Evolutionary conservation across 2,329 filamentous ascomycete species (phyloP), one percentile per base, ranked within the genome.

Genomic region (Sarocladiaceae sp.): DNA sequence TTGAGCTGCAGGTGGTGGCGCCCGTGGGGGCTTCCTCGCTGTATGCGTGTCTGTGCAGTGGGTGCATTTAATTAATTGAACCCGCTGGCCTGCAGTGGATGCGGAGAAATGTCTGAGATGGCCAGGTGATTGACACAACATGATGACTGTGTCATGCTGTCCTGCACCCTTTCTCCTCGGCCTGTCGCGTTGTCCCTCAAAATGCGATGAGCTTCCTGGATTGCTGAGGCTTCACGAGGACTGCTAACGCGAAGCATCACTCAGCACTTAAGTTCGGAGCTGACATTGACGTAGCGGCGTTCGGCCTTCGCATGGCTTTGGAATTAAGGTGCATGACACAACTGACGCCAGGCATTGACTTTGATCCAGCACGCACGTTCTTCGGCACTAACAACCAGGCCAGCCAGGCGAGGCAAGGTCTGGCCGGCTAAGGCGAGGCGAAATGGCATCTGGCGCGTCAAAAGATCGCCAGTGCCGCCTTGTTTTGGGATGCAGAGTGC

Each of bases 81-180:
- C 17, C 20, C 10, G 23, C 13, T 44, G 10, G 20, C 40, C n/a
- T 17, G 23, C 40, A 26, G 20, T 15, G 22, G 40, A 44, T 44
- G 40, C 40, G 40, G 40, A 44, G 40, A 44, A n/a, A 22, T 44
- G 22, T 44, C 37, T 20, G n/a, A 40, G 37, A 23, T 4, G 40
- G 40, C 22, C n/a, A n/a, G 40, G 22, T 25, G 40, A 44, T 44
- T 44, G 23, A 44, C 40, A 44, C 40, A 44, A 22, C 23, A 44
- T 4, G n/a, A 44, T 26, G 17, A 40, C 35, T 37, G 35, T n/a
- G n/a, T n/a, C n/a, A n/a, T n/a, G n/a, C n/a, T n/a, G n/a, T n/a
- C n/a, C n/a, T n/a, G n/a, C n/a, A n/a, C n/a, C n/a, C n/a, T n/a
- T n/a, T n/a, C n/a, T n/a, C n/a, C n/a, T n/a, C n/a, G n/a, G n/a